Evolutionary conservation across 148 eudicot genomes (phyloP).

Genomic region (Persicaria maculosa): DNA sequence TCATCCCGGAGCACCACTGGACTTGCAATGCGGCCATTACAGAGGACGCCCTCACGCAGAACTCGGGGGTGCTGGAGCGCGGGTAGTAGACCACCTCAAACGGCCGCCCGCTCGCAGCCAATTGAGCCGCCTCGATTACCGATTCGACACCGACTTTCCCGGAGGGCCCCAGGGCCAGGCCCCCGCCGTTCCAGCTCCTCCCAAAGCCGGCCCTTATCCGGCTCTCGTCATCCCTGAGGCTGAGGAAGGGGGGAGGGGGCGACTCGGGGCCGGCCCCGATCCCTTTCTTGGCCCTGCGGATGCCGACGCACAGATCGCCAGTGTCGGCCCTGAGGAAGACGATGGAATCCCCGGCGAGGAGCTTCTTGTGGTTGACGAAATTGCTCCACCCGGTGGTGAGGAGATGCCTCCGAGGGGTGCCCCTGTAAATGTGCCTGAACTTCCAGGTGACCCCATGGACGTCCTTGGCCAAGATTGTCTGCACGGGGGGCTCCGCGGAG

Average conservation of each 20-base stretch:
- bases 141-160: constrained; percentile 31
- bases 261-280: constrained; percentile 33
- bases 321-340: constrained; percentile 50
- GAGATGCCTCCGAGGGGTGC: constrained; percentile 61
- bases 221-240: constrained; percentile 22
- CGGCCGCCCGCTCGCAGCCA: constrained; percentile 36
- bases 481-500: constrained; percentile 63
- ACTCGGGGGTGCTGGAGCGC: constrained; percentile 56
- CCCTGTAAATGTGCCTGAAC: constrained; percentile 65
- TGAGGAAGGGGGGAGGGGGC: not conserved
- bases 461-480: constrained; percentile 46
- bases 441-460: constrained; percentile 56
- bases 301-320: constrained; percentile 59
- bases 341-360: constrained; percentile 55
- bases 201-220: not conserved
- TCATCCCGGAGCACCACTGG: constrained; percentile 58
- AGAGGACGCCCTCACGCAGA: constrained; percentile 42
- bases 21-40: constrained; percentile 42
- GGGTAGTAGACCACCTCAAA: constrained; percentile 67
- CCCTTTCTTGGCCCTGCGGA: constrained; percentile 51
- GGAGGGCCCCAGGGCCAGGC: not conserved
- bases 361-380: constrained; percentile 64
- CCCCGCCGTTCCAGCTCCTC: not conserved
- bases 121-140: constrained; percentile 39
- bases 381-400: constrained; percentile 69